Percentiles rank a stretch among this genome's conserved stretches.
Evolutionary conservation across 2,329 filamentous ascomycete species (phyloP).

Genomic region (Epichloe gansuensis): DNA sequence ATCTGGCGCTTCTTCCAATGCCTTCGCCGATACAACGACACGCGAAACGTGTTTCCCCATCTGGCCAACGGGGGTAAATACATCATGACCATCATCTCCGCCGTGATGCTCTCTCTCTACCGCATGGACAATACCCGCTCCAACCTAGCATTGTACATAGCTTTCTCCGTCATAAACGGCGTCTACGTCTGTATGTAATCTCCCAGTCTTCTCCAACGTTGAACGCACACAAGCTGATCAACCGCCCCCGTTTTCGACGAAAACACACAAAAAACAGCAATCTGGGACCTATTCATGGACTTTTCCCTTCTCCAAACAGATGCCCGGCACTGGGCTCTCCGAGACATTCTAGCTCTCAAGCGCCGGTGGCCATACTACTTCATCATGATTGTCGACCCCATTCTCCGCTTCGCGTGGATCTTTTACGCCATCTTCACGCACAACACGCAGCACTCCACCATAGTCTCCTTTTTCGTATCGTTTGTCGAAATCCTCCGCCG

Average conservation of each 20-base stretch:
- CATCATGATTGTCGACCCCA: conserved; percentile 70
- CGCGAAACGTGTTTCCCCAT: conserved; percentile 78
- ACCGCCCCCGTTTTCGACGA: not conserved
- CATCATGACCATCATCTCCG: conserved; percentile 66
- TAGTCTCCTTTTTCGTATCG: conserved; percentile 67
- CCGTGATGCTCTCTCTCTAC: conserved; percentile 68
- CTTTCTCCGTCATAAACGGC: conserved; percentile 68
- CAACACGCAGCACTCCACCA: conserved; percentile 68
- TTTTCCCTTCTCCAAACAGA: conserved; percentile 79
- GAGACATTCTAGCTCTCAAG: conserved; percentile 70
- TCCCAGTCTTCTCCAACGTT: too few relatives aligned
- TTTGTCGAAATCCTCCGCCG: conserved; percentile 71
- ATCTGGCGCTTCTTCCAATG: conserved; percentile 90
- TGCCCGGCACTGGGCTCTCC: conserved; percentile 53
- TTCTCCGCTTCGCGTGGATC: conserved; percentile 88
- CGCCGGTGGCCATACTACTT: conserved; percentile 70
- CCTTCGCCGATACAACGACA: conserved; percentile 77
- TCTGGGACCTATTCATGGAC: conserved; percentile 96
- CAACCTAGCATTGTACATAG: conserved; percentile 60
- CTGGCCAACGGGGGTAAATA: conserved; percentile 91
- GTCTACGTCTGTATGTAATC: conserved; percentile 55
- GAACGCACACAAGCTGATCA: not conserved
- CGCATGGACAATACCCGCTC: conserved; percentile 51
- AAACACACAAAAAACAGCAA: conserved; percentile 28
- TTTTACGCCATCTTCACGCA: conserved; percentile 78